Evolutionary conservation across 352 stramenopile species (phyloP).

Genomic region (Globisporangium parvum): DNA sequence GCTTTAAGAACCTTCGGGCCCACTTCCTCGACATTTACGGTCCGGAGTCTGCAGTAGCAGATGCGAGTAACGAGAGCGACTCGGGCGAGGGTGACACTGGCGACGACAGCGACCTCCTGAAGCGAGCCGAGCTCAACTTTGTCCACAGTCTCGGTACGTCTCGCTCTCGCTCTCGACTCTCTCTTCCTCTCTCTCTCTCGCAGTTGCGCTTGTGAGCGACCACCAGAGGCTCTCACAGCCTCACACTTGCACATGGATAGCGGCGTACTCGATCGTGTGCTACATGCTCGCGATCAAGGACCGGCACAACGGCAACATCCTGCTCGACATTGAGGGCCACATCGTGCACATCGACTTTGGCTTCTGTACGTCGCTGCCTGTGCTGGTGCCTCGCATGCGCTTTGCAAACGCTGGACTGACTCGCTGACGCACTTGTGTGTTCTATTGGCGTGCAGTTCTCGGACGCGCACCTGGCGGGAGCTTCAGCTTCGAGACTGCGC

Average conservation of each 20-base stretch:
- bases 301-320: conserved; percentile 99
- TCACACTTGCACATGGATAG: conserved; percentile 43
- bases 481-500: conserved; percentile 94
- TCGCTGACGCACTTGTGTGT: background rate
- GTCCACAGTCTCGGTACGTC: conserved; percentile 75
- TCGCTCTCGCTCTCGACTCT: conserved; percentile 50
- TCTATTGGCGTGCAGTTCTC: conserved; percentile 31
- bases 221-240: no score
- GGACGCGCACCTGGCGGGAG: conserved; percentile 84
- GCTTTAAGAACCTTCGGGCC: conserved; percentile 83
- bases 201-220: no score
- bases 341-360: conserved; percentile 99
- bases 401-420: background rate
- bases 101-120: conserved; percentile 27
- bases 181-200: conserved; percentile 38
- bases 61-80: conserved; percentile 2
- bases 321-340: conserved; percentile 96
- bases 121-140: conserved; percentile 73
- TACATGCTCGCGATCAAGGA: conserved; percentile 99
- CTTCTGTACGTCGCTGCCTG: conserved; percentile 74
- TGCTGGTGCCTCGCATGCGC: background rate
- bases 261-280: conserved; percentile 96
- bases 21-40: conserved; percentile 94
- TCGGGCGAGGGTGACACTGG: conserved; percentile 20
- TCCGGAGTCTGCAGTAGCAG: conserved; percentile 29